phyloP scores from a whole-genome alignment of 75 land plant species.

The Pseudotsuga menziesii region DNA sequence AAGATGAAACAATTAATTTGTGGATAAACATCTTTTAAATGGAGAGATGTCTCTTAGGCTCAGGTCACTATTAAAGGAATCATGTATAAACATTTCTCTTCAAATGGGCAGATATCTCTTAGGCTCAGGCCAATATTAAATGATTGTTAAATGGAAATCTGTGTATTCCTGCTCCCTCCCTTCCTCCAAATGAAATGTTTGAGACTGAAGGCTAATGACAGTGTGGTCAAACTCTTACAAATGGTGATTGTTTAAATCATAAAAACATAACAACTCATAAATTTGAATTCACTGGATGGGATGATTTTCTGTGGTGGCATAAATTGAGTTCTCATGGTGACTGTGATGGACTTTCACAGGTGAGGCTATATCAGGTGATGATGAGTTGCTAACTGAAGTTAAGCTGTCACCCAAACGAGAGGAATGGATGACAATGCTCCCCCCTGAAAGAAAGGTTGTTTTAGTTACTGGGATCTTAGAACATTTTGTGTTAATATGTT shows the following conservation, averaged over 20 bases:
- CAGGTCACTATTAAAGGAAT: not conserved
- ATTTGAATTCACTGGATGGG: not conserved
- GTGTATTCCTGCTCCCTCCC: not conserved
- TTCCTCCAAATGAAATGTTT: no score
- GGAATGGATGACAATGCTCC: slow-evolving; percentile 96
- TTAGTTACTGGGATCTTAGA: not conserved
- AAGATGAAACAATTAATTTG: not conserved
- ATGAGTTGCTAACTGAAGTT: slow-evolving; percentile 58
- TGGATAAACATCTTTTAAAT: not conserved
- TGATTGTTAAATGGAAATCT: not conserved
- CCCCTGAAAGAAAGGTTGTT: slow-evolving; percentile 88
- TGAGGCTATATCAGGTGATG: slow-evolving; percentile 88
- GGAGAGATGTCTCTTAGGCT: not conserved
- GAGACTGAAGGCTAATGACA: not conserved
- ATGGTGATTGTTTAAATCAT: not conserved
- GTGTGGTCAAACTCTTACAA: not conserved
- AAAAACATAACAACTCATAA: not conserved
- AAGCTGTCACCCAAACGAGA: slow-evolving; percentile 55
- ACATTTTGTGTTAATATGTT: not conserved
- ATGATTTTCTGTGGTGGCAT: not conserved
- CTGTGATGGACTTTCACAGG: slow-evolving; percentile 32
- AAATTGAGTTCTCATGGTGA: not conserved
- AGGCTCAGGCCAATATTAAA: not conserved
- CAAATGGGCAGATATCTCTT: not conserved
- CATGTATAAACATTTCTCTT: not conserved